Conservation (phyloP, 2,329 filamentous ascomycete species). For the Blastomyces percursus region DNA sequence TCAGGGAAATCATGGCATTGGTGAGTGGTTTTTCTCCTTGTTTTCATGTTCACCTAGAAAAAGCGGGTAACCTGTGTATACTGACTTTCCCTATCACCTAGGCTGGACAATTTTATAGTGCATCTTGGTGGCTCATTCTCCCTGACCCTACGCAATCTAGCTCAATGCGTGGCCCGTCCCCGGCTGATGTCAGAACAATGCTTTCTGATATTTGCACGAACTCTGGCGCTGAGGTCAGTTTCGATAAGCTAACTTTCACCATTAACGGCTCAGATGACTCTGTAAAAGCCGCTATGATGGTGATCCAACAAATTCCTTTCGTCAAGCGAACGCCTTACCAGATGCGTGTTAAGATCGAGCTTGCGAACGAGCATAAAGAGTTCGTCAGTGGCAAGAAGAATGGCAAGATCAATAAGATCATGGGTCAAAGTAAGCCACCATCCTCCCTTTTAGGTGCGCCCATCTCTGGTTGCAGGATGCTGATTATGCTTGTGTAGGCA, state of each 20-base stretch:
- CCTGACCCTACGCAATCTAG: slow-evolving; percentile 52
- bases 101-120: slow-evolving; percentile 96
- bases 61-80: not conserved
- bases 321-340: slow-evolving; percentile 79
- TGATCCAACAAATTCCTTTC: slow-evolving; percentile 85
- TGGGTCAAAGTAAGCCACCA: slow-evolving; percentile 71
- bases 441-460: not conserved
- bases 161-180: slow-evolving; percentile 48
- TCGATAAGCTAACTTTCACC: slow-evolving; percentile 87
- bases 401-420: slow-evolving; percentile 99
- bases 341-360: slow-evolving; percentile 94
- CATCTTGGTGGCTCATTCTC: slow-evolving; percentile 87
- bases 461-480: not conserved
- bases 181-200: slow-evolving; percentile 72
- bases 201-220: slow-evolving; percentile 92
- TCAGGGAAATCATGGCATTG: slow-evolving; percentile 89
- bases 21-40: slow-evolving; percentile 41
- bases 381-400: slow-evolving; percentile 99
- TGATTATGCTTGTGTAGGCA: slow-evolving; percentile 44
- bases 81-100: slow-evolving; percentile 24
- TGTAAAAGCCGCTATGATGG: slow-evolving; percentile 87
- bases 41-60: not conserved
- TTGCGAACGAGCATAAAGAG: slow-evolving; percentile 98
- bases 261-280: slow-evolving; percentile 94
- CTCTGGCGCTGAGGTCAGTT: slow-evolving; percentile 86